A percentile compares a stretch with the other conserved stretches of the same genome.
Evolutionary conservation across 371 early-diverging fungal genomes (phyloP).

Genomic region (Saksenaea vasiformis): DNA sequence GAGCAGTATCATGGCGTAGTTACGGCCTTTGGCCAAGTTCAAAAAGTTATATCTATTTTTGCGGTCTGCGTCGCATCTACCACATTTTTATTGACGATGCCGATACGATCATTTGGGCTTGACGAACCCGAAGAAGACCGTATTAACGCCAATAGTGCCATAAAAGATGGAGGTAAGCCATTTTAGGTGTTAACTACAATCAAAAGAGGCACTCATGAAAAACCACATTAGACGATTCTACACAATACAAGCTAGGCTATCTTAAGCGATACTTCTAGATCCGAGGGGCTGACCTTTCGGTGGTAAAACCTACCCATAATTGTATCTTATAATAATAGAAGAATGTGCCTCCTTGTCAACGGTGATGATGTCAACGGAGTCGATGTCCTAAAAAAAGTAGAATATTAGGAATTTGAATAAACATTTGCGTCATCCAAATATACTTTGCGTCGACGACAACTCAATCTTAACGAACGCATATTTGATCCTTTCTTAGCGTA

Average conservation of each 20-base stretch:
- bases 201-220: neutral
- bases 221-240: neutral
- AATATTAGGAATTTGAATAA: no score
- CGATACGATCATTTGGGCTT: constrained; percentile 38
- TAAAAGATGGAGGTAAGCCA: neutral
- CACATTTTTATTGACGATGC: constrained; percentile 23
- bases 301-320: no score
- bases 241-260: neutral
- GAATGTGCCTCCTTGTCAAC: neutral
- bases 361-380: no score
- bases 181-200: neutral
- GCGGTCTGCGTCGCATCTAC: constrained; percentile 26
- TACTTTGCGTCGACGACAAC: no score
- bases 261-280: neutral
- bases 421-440: no score
- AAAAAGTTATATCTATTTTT: constrained; percentile 29
- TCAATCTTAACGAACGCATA: no score
- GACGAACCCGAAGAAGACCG: constrained; percentile 2
- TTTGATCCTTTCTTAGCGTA: no score
- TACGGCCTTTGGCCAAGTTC: constrained; percentile 33
- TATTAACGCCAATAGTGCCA: neutral
- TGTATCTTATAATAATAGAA: no score
- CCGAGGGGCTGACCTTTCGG: no score
- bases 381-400: no score
- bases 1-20: constrained; percentile 32